Conservation (phyloP, 228 moss, liverwort and hornwort genomes). For the Sphagnum magellanicum region DNA sequence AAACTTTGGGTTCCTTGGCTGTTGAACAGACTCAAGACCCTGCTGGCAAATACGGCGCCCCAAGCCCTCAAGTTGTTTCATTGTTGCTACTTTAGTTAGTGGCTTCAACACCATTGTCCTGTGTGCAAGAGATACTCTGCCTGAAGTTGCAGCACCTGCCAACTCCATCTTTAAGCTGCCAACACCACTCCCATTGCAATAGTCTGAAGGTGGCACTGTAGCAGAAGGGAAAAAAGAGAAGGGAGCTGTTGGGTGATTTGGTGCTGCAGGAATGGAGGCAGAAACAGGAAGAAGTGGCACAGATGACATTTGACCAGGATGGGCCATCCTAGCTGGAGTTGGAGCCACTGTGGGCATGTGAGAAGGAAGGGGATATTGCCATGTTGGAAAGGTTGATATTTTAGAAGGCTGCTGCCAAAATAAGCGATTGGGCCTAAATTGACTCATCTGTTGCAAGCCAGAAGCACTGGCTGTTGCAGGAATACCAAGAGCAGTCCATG, state of each 20-base stretch:
- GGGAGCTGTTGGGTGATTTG: too few relatives aligned
- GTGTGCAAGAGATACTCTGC: constrained; percentile 8
- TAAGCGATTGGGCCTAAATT: constrained; percentile 11
- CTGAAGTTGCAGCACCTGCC: constrained; percentile 5
- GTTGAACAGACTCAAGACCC: constrained; percentile 12
- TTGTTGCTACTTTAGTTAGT: constrained; percentile 21
- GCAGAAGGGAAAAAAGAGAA: constrained; percentile 5
- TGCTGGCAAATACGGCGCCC: constrained; percentile 27
- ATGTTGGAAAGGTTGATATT: constrained; percentile 16
- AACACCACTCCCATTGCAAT: constrained; percentile 10
- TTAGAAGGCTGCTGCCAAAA: constrained; percentile 15
- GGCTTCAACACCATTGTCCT: constrained; percentile 12
- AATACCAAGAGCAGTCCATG: constrained; percentile 17
- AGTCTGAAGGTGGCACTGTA: constrained; percentile 3
- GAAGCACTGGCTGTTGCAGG: constrained; percentile 17
- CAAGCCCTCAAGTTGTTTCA: constrained; percentile 22
- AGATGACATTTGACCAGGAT: too few relatives aligned
- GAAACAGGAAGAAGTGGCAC: too few relatives aligned
- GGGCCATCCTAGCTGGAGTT: too few relatives aligned
- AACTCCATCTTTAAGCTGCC: constrained; percentile 16
- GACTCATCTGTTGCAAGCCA: constrained; percentile 26
- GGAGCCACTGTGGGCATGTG: too few relatives aligned
- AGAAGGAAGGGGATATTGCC: constrained; percentile 8
- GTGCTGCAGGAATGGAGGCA: too few relatives aligned
- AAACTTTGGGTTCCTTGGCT: constrained; percentile 6